Base-by-base conservation (phyloP, 257 asterid species). In the Solanum microdontum region DNA sequence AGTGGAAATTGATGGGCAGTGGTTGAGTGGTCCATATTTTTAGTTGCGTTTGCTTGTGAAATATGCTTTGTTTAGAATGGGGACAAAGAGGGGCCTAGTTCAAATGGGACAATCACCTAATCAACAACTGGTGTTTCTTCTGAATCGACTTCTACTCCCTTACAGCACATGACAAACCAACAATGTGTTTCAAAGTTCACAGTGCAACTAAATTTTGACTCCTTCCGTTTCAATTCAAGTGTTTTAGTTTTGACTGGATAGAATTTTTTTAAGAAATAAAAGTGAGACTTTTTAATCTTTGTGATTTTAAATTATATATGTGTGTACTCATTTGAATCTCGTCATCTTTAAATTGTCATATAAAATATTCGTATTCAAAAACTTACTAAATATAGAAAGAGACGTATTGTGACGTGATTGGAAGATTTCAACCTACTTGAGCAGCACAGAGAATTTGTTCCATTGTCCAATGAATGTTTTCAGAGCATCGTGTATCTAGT, bases 11-110 rank as follows among this genome's bases (percentile, higher is more conserved):
- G 83, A 85, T 8, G 34, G 45, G 92, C 89, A 87, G 91, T 88
- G 89, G 90, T 91, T 90, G 70, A 88, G 92, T 91, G 94, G 94
- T 90, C 94, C 96, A 84, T 70, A 32, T 43, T 37, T 51, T 84
- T 26, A 28, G 77, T 73, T 76, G 48, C 68, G 26, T 89, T 43
- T 83, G 87, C 82, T 83, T 79, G 85, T 79, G 82, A 68, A 86
- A 28, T 80, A 11, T 87, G 88, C 37, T 88, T 83, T 37, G 85
- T 77, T 87, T 89, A 43, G 10, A 19, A 58, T 82, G 48, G 74
- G 83, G 87, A 82, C 85, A 82, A 82, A 82, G 11, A 82, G 85
- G 85, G 85, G 40, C 85, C 55, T 39, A 28, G 43, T 48, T 17
- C 39, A 8, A 43, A 28, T 48, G 85, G 69, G 85, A 82, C 69